Evolutionary conservation across 2,329 filamentous ascomycete genomes (phyloP), one percentile per base, ranked within the genome.

Genomic region (Diaporthe longicolla): DNA sequence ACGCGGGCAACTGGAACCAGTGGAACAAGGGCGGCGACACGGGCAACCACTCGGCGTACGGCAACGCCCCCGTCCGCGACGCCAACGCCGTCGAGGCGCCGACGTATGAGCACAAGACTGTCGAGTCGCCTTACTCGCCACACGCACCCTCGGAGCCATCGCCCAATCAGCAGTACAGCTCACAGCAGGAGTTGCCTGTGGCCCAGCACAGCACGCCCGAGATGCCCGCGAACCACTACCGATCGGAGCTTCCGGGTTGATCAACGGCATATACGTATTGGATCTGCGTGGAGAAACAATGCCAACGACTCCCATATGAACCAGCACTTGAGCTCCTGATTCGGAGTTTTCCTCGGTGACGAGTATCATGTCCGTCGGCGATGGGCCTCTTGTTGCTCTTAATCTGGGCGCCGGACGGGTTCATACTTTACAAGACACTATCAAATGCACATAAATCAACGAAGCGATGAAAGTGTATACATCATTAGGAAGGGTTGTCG

Each of bases 41-140:
- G 40, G 61, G 61, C 11, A 68, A 68, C 48, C 13, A 45, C 29
- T 54, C 63, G n/a, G 63, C 32, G 48, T 68, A 68, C 63, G 48
- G 45, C 17, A 68, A 29, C 48, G 48, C 4, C 0, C 63, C 45
- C n/a, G 63, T 68, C 32, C 63, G 63, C 29, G 63, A 68, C 4
- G 63, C 63, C 7, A 68, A 68, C 48, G 63, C 63, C 63, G 63
- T 68, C 29, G 63, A 68, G 63, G 63, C 63, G 63, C 63, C 63
- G 63, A 54, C 63, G 2, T 40, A 26, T 35, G 63, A 68, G 63
- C 13, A 68, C 45, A 68, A 68, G 32, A 7, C n/a, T 3, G 63
- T 8, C 0, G 48, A 54, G 7, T 52, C 32, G 48, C 63, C 63
- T 1, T 26, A 68, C n/a, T 40, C 32, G 3, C 48, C 63, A 4